Conservation (phyloP, 257 asterid species). For the Orobanche coerulescens region DNA sequence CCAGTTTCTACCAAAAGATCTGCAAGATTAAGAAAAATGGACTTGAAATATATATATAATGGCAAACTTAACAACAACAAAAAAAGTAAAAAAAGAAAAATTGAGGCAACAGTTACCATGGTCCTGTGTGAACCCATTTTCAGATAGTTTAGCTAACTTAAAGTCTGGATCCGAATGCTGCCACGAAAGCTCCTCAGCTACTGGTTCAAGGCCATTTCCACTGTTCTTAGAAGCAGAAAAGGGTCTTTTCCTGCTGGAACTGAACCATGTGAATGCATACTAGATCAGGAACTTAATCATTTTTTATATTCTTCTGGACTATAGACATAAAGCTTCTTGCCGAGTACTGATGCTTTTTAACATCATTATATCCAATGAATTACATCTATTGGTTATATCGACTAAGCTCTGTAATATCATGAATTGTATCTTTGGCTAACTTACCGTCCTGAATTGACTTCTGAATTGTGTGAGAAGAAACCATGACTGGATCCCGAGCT, state of each 20-base stretch:
- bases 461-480: slow-evolving; percentile 49
- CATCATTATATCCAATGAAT: too few relatives aligned
- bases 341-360: background rate
- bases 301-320: background rate
- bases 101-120: slow-evolving; percentile 32
- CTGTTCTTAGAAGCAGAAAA: slow-evolving; percentile 54
- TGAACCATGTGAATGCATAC: slow-evolving; percentile 25
- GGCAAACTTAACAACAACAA: background rate
- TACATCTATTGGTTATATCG: background rate
- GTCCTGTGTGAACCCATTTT: slow-evolving; percentile 38
- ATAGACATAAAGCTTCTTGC: background rate
- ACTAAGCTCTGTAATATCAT: slow-evolving; percentile 31
- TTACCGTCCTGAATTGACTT: slow-evolving; percentile 60
- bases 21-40: slow-evolving; percentile 27
- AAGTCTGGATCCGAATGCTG: slow-evolving; percentile 42
- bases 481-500: slow-evolving; percentile 79
- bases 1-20: slow-evolving; percentile 81
- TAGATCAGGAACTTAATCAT: background rate
- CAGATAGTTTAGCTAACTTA: slow-evolving; percentile 44
- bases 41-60: background rate
- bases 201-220: slow-evolving; percentile 68
- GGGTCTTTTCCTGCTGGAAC: slow-evolving; percentile 65
- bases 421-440: slow-evolving; percentile 30
- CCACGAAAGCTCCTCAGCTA: slow-evolving; percentile 68
- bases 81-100: slow-evolving; percentile 7